Evolutionary conservation across 768 basidiomycete genomes (phyloP), one percentile per base, ranked within the genome.

Genomic region (Naganishia antarctica): DNA sequence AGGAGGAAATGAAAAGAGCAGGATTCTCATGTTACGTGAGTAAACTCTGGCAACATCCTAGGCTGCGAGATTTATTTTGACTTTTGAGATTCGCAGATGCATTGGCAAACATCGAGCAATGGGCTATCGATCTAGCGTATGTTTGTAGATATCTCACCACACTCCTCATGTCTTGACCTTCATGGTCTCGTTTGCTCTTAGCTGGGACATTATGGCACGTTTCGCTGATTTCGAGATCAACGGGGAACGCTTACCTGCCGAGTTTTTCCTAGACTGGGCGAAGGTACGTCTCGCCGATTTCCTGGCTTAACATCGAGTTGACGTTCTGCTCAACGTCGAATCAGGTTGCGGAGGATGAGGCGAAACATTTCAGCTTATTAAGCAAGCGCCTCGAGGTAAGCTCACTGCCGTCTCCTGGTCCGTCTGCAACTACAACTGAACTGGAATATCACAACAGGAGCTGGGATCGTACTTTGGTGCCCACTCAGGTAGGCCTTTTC

Each of bases 61-160:
- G n/a, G n/a, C n/a, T n/a, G n/a, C n/a, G n/a, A n/a, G n/a, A n/a
- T n/a, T n/a, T n/a, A n/a, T n/a, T n/a, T n/a, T n/a, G n/a, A n/a
- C n/a, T n/a, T n/a, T n/a, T n/a, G n/a, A n/a, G n/a, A 12, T 16
- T 26, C 44, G 18, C 46, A 72, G 66, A 90, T 75, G 87, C 89
- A 1, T 77, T 90, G 1, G 89, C 89, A 0, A 89, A 89, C 71
- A 89, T 91, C 59, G 89, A 90, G 70, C 89, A 89, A 74, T 91
- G 88, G 87, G 90, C 90, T 83, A 88, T 88, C 47, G 88, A 90
- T 69, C 81, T 90, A 12, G 86, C 87, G 83, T 87, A 69, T 73
- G 85, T 66, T 5, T 31, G 18, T 28, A 44, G 2, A 31, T 58
- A 60, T 18, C 34, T 51, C 5, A 23, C 25, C 41, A 21, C n/a